Conservation (phyloP, 1,284 basidiomycete genomes). For the Malassezia equina region DNA sequence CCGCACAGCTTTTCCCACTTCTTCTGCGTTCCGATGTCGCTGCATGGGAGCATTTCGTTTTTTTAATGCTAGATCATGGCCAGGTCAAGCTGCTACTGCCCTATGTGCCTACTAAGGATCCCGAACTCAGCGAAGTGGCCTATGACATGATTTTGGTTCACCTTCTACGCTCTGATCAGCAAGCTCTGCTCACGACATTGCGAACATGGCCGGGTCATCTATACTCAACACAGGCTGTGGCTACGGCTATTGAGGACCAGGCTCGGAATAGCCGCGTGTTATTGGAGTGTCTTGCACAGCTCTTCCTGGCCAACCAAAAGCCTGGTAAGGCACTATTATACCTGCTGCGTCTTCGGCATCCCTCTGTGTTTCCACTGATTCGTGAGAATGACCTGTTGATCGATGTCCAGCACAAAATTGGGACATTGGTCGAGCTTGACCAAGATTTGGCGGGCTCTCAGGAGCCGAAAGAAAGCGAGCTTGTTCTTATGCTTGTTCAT, state of each 20-base stretch:
- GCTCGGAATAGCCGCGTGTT: constrained; percentile 55
- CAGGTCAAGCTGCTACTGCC: constrained; percentile 80
- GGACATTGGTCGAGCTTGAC: constrained; percentile 86
- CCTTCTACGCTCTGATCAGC: constrained; percentile 65
- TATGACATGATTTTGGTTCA: constrained; percentile 93
- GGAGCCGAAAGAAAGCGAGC: constrained; percentile 53
- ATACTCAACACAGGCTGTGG: constrained; percentile 76
- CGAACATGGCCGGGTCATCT: constrained; percentile 80
- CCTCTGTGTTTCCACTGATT: constrained; percentile 89
- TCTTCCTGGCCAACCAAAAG: constrained; percentile 80
- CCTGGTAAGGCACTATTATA: constrained; percentile 86
- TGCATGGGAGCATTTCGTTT: constrained; percentile 91
- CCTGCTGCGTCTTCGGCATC: constrained; percentile 70
- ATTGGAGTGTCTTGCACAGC: constrained; percentile 83
- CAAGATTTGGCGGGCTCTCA: constrained; percentile 59
- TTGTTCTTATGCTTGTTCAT: constrained; percentile 79
- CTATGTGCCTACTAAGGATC: constrained; percentile 70
- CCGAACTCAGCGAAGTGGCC: constrained; percentile 68
- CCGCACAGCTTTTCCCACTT: constrained; percentile 73
- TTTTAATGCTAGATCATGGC: constrained; percentile 72
- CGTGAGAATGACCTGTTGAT: constrained; percentile 88
- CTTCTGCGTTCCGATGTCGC: constrained; percentile 69
- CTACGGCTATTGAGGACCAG: constrained; percentile 73
- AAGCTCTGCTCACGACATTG: constrained; percentile 69
- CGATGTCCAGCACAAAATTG: constrained; percentile 82